Conservation (phyloP, 352 stramenopile species). For the Globisporangium splendens region DNA sequence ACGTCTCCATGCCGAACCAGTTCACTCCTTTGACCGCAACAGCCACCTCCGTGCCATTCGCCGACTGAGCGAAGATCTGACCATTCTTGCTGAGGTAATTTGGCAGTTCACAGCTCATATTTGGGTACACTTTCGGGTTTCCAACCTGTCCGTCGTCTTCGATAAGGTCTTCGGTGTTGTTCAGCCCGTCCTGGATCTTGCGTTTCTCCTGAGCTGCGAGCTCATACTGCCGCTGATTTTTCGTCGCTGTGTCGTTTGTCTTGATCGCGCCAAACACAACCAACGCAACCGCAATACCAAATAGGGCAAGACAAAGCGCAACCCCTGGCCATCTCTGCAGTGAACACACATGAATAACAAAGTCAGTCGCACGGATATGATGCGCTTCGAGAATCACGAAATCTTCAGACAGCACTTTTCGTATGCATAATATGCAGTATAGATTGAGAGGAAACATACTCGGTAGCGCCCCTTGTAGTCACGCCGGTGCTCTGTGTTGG, state of each 20-base stretch:
- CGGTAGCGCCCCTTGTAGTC: slow-evolving; percentile 74
- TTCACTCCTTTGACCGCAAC: slow-evolving; percentile 65
- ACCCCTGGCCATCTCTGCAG: slow-evolving; percentile 10
- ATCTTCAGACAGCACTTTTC: neutral
- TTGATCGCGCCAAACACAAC: slow-evolving; percentile 10
- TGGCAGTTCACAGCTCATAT: slow-evolving; percentile 20
- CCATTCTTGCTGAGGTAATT: slow-evolving; percentile 29
- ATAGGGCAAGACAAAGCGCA: slow-evolving; percentile 8
- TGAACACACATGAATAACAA: neutral
- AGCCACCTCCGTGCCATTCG: slow-evolving; percentile 48
- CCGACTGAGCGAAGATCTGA: slow-evolving; percentile 13
- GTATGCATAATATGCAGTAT: too few relatives aligned
- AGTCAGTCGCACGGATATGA: too few relatives aligned
- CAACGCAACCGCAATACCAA: slow-evolving; percentile 5
- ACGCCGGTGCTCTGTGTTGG: slow-evolving; percentile 34
- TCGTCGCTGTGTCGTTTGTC: slow-evolving; percentile 3
- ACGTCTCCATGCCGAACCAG: slow-evolving; percentile 79
- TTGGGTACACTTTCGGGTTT: slow-evolving; percentile 20
- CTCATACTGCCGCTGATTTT: slow-evolving; percentile 7
- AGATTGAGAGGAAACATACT: slow-evolving; percentile 23
- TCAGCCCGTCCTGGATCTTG: slow-evolving; percentile 27
- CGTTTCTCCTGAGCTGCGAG: slow-evolving; percentile 16
- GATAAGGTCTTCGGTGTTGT: slow-evolving; percentile 10
- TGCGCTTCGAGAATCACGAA: too few relatives aligned
- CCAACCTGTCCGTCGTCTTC: slow-evolving; percentile 14